Percentiles rank a stretch among this genome's conserved stretches.
Evolutionary conservation across 495 filamentous ascomycete species (phyloP).

Genomic region (Penicillium atrosanguineum): DNA sequence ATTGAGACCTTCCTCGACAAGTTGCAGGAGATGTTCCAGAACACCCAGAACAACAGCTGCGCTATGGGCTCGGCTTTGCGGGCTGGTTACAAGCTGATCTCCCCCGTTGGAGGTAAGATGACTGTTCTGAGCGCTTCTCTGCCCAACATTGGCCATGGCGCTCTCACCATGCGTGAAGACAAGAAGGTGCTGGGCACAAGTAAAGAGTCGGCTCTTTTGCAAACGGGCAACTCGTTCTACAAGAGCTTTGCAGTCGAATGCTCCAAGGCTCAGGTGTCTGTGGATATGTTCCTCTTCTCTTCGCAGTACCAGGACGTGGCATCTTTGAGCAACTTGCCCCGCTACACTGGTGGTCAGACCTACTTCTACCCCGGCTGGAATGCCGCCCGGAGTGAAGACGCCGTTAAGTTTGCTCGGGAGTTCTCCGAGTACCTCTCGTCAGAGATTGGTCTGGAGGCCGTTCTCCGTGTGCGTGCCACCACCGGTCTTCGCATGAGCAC

Average conservation of each 20-base stretch:
- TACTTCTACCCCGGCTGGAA: constrained; percentile 99
- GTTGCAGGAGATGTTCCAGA: constrained; percentile 94
- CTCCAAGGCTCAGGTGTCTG: constrained; percentile 96
- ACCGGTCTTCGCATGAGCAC: constrained; percentile 94
- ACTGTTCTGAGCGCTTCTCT: constrained; percentile 84
- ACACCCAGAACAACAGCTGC: constrained; percentile 79
- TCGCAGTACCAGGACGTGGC: constrained; percentile 97
- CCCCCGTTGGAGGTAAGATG: constrained; percentile 90
- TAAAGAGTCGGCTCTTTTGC: constrained; percentile 82
- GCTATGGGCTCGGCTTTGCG: constrained; percentile 92
- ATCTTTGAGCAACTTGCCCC: constrained; percentile 86
- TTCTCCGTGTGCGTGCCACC: constrained; percentile 91
- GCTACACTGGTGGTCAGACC: constrained; percentile 96
- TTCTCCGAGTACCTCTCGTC: constrained; percentile 95
- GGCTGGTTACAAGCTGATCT: constrained; percentile 92
- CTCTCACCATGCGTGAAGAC: constrained; percentile 91
- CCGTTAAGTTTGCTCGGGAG: constrained; percentile 94
- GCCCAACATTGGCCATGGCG: constrained; percentile 87
- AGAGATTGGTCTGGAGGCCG: constrained; percentile 94
- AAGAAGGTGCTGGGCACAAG: constrained; percentile 94
- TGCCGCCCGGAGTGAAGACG: constrained; percentile 86
- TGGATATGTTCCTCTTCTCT: constrained; percentile 99
- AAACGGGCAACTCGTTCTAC: constrained; percentile 94
- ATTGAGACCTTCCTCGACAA: constrained; percentile 89
- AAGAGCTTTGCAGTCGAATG: constrained; percentile 99